Evolutionary conservation across 148 eudicot genomes (phyloP).

Genomic region (Chenopodium suecicum): DNA sequence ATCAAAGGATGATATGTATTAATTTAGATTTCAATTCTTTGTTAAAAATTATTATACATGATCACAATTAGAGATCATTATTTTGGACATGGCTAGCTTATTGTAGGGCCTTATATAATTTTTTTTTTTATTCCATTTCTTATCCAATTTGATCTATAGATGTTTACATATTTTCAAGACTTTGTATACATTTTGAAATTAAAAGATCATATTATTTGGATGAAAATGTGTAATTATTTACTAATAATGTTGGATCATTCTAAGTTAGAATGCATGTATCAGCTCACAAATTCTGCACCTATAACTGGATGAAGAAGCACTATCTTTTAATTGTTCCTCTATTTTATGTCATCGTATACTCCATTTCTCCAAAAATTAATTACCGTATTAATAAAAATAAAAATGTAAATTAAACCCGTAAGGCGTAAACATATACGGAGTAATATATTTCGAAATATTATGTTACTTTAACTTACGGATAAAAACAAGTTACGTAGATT

Average conservation of each 20-base stretch:
- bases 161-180: neutral
- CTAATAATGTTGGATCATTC: neutral
- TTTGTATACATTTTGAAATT: neutral
- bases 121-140: neutral
- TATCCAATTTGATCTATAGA: neutral
- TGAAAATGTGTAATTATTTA: neutral
- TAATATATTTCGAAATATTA: too few species aligned
- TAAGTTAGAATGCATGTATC: neutral
- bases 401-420: too few species aligned
- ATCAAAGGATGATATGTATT: neutral
- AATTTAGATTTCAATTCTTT: neutral
- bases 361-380: too few species aligned
- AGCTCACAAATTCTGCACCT: neutral
- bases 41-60: neutral
- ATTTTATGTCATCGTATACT: too few species aligned
- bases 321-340: neutral
- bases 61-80: neutral
- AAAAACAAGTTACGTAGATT: too few species aligned
- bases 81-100: neutral
- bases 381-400: too few species aligned
- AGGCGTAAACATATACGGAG: too few species aligned
- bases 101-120: neutral
- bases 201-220: neutral
- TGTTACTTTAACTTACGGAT: too few species aligned
- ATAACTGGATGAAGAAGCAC: neutral